These are phyloP conservation scores for Ocimum tenuiflorum DNA, from an alignment of 257 asterid species.

Conservation along the genomic window DNA sequence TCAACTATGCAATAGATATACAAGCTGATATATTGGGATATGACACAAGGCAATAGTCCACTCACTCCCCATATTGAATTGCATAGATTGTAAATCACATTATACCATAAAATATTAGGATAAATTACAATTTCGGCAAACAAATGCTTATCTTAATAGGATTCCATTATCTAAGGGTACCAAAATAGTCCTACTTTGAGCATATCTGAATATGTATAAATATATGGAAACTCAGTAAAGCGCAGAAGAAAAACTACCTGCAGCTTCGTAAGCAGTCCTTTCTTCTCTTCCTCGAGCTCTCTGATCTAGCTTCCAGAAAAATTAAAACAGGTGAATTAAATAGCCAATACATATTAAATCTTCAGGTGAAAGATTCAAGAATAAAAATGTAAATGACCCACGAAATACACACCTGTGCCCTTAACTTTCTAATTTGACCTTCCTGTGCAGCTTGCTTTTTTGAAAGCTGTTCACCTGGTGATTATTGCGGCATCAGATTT, in stretches of 20 bases:
- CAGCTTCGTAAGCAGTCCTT: conserved; percentile 67
- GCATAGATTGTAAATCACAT: too few relatives aligned
- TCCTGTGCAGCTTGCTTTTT: conserved; percentile 99
- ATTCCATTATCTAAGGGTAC: too few relatives aligned
- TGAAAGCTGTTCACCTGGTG: conserved; percentile 92
- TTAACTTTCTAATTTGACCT: conserved; percentile 79
- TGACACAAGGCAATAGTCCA: not conserved
- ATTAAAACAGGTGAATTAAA: conserved; percentile 20
- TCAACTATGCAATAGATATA: not conserved
- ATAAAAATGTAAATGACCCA: conserved; percentile 17
- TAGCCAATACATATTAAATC: conserved; percentile 10
- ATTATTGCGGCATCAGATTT: conserved; percentile 15
- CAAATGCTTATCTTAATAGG: too few relatives aligned
- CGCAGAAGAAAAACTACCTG: conserved; percentile 48
- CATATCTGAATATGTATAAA: not conserved
- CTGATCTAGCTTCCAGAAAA: conserved; percentile 80
- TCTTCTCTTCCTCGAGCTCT: conserved; percentile 99
- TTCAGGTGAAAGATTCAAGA: conserved; percentile 13
- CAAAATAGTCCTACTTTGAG: conserved; percentile 3
- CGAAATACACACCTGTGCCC: conserved; percentile 76
- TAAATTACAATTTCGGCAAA: too few relatives aligned
- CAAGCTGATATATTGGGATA: not conserved
- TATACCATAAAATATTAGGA: too few relatives aligned
- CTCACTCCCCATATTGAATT: not conserved
- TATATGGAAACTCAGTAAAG: not conserved